Percentiles rank a stretch among this genome's conserved stretches.
These are phyloP conservation scores for Globisporangium okanoganense DNA, from an alignment of 352 stramenopile genomes.

Conservation along the genomic window DNA sequence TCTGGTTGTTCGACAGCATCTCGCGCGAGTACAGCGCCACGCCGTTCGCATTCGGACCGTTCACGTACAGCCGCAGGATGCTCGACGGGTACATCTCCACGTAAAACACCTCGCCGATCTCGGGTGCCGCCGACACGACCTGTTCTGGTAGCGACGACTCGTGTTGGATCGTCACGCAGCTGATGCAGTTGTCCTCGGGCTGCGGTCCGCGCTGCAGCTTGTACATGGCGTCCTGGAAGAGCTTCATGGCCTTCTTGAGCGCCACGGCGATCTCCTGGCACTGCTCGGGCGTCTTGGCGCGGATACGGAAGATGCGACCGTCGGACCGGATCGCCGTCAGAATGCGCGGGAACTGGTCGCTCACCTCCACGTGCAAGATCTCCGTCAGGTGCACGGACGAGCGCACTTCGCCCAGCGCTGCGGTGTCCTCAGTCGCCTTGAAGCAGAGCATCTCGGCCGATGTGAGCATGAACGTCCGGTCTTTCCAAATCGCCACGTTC, in stretches of 20 bases:
- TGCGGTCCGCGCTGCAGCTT: slow-evolving; percentile 57
- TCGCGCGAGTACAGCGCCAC: slow-evolving; percentile 53
- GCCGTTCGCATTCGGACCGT: slow-evolving; percentile 51
- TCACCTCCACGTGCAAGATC: slow-evolving; percentile 75
- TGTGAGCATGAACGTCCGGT: slow-evolving; percentile 73
- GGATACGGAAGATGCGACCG: slow-evolving; percentile 67
- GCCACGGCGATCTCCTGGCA: slow-evolving; percentile 51
- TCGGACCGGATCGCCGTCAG: slow-evolving; percentile 71
- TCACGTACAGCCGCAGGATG: slow-evolving; percentile 70
- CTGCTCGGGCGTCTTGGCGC: slow-evolving; percentile 59
- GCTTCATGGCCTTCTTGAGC: slow-evolving; percentile 50
- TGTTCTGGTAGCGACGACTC: slow-evolving; percentile 57
- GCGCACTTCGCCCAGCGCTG: slow-evolving; percentile 58
- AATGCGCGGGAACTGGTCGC: slow-evolving; percentile 65
- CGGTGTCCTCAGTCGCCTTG: slow-evolving; percentile 46
- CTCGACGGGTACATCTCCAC: slow-evolving; percentile 71
- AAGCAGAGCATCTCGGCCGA: slow-evolving; percentile 76
- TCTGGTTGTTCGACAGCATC: slow-evolving; percentile 28
- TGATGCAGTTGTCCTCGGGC: slow-evolving; percentile 66
- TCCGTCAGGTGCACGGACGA: slow-evolving; percentile 71
- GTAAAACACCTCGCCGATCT: slow-evolving; percentile 41
- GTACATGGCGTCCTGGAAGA: slow-evolving; percentile 74
- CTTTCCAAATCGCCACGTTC: slow-evolving; percentile 78
- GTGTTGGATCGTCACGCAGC: slow-evolving; percentile 72
- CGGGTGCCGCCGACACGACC: slow-evolving; percentile 46